phyloP scores from a whole-genome alignment of 371 early-diverging fungal species.

The Mucor sp. region DNA sequence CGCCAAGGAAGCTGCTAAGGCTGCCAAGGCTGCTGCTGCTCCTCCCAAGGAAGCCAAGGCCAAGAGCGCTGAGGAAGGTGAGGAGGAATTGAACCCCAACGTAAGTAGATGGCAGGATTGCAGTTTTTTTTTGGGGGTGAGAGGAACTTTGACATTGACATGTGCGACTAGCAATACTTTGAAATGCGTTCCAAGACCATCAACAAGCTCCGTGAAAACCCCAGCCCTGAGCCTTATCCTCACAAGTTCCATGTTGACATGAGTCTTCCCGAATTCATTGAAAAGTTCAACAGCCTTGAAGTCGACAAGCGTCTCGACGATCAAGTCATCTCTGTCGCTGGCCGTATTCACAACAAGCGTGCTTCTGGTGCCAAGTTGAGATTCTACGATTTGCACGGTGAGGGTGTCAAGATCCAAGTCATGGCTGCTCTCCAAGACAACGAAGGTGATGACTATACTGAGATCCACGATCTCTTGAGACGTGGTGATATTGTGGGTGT shows the following conservation, averaged over 20 bases:
- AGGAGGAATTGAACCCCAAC: conserved; percentile 87
- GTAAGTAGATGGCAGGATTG: conserved; percentile 37
- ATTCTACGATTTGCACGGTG: conserved; percentile 96
- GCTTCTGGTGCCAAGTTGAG: conserved; percentile 86
- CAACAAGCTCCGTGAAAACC: conserved; percentile 74
- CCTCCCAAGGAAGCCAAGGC: conserved; percentile 60
- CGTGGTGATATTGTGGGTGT: conserved; percentile 99
- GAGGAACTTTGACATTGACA: not conserved
- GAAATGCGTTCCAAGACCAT: conserved; percentile 91
- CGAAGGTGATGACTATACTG: conserved; percentile 77
- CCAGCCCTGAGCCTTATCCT: conserved; percentile 91
- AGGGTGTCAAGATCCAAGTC: conserved; percentile 94
- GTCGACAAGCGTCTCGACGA: conserved; percentile 76
- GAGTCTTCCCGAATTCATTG: conserved; percentile 84
- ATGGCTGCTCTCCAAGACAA: conserved; percentile 86
- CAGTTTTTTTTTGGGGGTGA: not conserved
- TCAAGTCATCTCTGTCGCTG: conserved; percentile 79
- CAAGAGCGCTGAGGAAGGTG: conserved; percentile 71
- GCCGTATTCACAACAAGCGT: conserved; percentile 89
- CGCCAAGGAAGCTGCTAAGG: conserved; percentile 83
- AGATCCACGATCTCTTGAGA: conserved; percentile 80
- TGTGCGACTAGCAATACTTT: conserved; percentile 83
- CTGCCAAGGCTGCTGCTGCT: conserved; percentile 56
- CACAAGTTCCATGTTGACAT: conserved; percentile 96
- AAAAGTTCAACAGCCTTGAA: conserved; percentile 75